These are phyloP conservation scores for Syzygium jambos DNA, from an alignment of 345 rosid species.

Conservation along the genomic window DNA sequence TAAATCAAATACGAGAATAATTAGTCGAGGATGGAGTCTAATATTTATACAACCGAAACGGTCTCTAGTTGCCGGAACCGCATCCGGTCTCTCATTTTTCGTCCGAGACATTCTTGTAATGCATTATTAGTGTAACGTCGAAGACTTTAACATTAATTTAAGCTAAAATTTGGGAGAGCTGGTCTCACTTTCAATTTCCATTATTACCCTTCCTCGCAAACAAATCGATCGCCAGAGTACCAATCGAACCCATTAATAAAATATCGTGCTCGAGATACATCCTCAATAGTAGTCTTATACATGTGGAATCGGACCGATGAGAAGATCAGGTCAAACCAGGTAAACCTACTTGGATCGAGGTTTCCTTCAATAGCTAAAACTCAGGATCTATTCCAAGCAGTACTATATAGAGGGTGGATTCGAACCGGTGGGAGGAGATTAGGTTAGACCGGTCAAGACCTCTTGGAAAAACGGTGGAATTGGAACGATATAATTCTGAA, in stretches of 20 bases:
- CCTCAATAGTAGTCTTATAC: too few species aligned
- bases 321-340: background rate
- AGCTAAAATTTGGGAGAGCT: background rate
- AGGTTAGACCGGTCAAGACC: too few species aligned
- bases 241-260: background rate
- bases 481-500: background rate
- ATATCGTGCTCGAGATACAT: accelerated
- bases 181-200: background rate
- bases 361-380: background rate
- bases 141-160: background rate
- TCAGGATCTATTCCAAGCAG: background rate
- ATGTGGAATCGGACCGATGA: too few species aligned
- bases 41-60: accelerated
- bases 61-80: background rate
- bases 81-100: accelerated
- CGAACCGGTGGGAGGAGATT: too few species aligned
- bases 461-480: too few species aligned
- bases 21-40: background rate
- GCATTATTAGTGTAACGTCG: accelerated
- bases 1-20: background rate
- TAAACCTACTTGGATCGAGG: too few species aligned
- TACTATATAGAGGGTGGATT: too few species aligned
- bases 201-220: background rate
- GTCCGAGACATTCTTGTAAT: accelerated
- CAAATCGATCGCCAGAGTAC: background rate